Conservation (phyloP, 2,329 filamentous ascomycete genomes). For the Penicillium vulpinum region DNA sequence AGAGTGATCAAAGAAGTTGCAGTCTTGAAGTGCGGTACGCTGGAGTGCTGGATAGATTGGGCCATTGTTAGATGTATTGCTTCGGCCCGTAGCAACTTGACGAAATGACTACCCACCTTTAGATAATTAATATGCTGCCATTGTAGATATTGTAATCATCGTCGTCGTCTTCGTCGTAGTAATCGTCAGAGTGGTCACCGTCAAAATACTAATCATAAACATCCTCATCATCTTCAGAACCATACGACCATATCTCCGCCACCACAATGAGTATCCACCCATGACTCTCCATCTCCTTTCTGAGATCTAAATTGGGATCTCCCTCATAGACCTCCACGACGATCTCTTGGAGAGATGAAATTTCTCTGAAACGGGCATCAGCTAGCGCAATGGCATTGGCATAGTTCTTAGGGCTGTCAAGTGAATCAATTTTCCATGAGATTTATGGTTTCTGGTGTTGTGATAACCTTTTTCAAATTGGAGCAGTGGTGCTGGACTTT, state of each 20-base stretch:
- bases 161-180: not conserved
- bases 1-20: not conserved
- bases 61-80: not conserved
- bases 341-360: slow-evolving; percentile 24
- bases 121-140: not conserved
- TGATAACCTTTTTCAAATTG: not conserved
- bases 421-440: not conserved
- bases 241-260: slow-evolving; percentile 4
- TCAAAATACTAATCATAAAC: not conserved
- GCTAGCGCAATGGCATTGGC: slow-evolving; percentile 17
- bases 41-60: not conserved
- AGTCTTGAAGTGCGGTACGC: not conserved
- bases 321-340: slow-evolving; percentile 21
- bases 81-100: not conserved
- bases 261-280: slow-evolving; percentile 23
- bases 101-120: not conserved
- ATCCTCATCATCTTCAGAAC: too few relatives aligned
- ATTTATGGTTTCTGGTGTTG: not conserved
- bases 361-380: slow-evolving; percentile 22
- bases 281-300: slow-evolving; percentile 21
- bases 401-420: not conserved
- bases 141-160: slow-evolving; percentile 10
- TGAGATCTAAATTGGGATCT: slow-evolving; percentile 13
- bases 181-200: slow-evolving; percentile 2
- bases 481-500: not conserved